phyloP scores from a whole-genome alignment of 2,329 filamentous ascomycete species.

The Alternaria longipes region DNA sequence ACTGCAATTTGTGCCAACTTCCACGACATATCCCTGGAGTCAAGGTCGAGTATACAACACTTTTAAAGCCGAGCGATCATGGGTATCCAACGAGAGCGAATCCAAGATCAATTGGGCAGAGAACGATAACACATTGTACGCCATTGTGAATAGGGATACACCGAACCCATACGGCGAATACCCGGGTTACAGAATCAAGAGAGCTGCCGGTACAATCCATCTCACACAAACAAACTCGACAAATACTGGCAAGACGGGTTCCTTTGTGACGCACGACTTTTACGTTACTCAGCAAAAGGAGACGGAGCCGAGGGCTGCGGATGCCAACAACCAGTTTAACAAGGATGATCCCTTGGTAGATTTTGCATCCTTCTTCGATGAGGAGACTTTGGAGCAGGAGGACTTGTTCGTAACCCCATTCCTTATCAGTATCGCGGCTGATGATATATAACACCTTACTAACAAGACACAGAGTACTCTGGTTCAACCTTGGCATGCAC shows the following conservation, averaged over 20 bases:
- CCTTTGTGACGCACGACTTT: conserved; percentile 63
- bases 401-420: conserved; percentile 38
- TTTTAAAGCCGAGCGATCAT: conserved; percentile 59
- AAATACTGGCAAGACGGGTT: conserved; percentile 56
- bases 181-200: conserved; percentile 61
- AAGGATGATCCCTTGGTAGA: conserved; percentile 60
- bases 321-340: conserved; percentile 59
- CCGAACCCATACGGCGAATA: conserved; percentile 62
- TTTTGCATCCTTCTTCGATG: conserved; percentile 61
- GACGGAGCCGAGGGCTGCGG: conserved; percentile 57
- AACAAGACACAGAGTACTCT: conserved; percentile 52
- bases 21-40: conserved; percentile 62
- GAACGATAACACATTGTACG: conserved; percentile 59
- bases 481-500: conserved; percentile 64
- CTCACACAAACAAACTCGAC: conserved; percentile 61
- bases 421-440: neutral
- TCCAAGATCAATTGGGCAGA: conserved; percentile 57
- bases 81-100: conserved; percentile 51
- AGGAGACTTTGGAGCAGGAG: conserved; percentile 54
- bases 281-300: conserved; percentile 63
- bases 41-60: conserved; percentile 59
- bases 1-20: conserved; percentile 52
- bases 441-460: neutral
- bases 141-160: conserved; percentile 61
- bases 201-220: conserved; percentile 45